Base-by-base conservation (phyloP, 1,284 basidiomycete species). In the Anthracocystis walkeri region DNA sequence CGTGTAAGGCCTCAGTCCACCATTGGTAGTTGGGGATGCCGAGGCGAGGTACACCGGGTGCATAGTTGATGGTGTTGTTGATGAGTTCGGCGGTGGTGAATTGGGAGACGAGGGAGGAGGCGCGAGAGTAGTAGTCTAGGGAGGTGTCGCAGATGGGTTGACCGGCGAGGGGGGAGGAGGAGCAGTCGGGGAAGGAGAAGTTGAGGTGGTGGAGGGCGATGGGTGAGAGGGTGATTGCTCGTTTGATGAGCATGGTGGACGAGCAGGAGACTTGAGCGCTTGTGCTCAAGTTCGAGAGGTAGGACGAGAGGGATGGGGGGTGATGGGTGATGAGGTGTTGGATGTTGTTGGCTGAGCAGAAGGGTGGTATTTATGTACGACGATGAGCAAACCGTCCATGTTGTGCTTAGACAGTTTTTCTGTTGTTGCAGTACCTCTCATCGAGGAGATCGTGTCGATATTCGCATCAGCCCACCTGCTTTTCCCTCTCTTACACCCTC, bases 21-120 rank as follows among this genome's bases (percentile, higher is more conserved):
- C 65, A 68, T 18, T 68, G 65, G 51, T 68, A 68, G 27, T 45
- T 35, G 12, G 65, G 65, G 25, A 68, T 31, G 18, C 65, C 65
- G 25, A 68, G 59, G 6, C 65, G 55, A 1, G 54, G 40, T 0
- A 63, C 59, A n/a, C 65, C 65, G 23, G 55, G 41, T 0, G 65
- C 65, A 20, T 33, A 50, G 60, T 68, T 68, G 59, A 68, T 58
- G 20, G 65, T 68, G 60, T 68, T 68, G 50, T 63, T 62, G 59
- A 68, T 50, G 35, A 68, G 65, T 27, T 68, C 65, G 7, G 27
- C 16, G 23, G 49, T 41, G 38, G 59, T 59, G 57, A 69, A 69
- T 27, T 55, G 21, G 33, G 31, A 20, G 31, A 62, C 60, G 56
- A 69, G 59, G 8, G 60, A 42, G 18, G 44, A 27, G 29, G 66